A percentile compares a stretch with the other conserved stretches of the same genome.
Conservation (phyloP, 2,329 filamentous ascomycete genomes). For the Beauveria medogensis region DNA sequence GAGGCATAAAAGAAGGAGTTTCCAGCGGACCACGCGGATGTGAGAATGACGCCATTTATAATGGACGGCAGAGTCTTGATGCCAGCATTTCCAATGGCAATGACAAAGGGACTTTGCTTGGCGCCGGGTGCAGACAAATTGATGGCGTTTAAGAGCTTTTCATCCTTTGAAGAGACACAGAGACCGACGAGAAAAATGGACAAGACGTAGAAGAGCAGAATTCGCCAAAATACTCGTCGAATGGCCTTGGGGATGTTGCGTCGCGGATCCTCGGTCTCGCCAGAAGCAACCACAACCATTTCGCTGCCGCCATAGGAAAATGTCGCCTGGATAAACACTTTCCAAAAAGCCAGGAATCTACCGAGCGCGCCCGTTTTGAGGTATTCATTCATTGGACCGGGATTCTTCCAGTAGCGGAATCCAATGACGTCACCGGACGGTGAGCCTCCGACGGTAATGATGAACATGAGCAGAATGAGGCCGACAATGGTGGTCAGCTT, state of each 20-base stretch:
- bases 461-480: conserved; percentile 40
- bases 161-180: conserved; percentile 28
- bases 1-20: conserved; percentile 49
- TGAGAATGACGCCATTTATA: conserved; percentile 51
- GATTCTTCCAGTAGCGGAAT: conserved; percentile 37
- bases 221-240: conserved; percentile 26
- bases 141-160: conserved; percentile 38
- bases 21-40: conserved; percentile 50
- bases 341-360: conserved; percentile 35
- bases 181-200: conserved; percentile 30
- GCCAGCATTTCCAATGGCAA: conserved; percentile 41
- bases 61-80: conserved; percentile 39
- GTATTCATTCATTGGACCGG: conserved; percentile 35
- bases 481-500: conserved; percentile 42
- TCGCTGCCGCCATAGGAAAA: conserved; percentile 41
- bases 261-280: conserved; percentile 29
- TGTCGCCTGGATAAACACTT: conserved; percentile 38
- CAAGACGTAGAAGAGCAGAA: conserved; percentile 29
- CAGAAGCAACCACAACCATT: conserved; percentile 27
- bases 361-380: conserved; percentile 29
- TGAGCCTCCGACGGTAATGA: conserved; percentile 39
- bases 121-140: conserved; percentile 30
- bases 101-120: conserved; percentile 49
- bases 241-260: conserved; percentile 28
- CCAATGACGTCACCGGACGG: conserved; percentile 35